Base-by-base conservation (phyloP, 257 asterid genomes). In the Capsicum baccatum region DNA sequence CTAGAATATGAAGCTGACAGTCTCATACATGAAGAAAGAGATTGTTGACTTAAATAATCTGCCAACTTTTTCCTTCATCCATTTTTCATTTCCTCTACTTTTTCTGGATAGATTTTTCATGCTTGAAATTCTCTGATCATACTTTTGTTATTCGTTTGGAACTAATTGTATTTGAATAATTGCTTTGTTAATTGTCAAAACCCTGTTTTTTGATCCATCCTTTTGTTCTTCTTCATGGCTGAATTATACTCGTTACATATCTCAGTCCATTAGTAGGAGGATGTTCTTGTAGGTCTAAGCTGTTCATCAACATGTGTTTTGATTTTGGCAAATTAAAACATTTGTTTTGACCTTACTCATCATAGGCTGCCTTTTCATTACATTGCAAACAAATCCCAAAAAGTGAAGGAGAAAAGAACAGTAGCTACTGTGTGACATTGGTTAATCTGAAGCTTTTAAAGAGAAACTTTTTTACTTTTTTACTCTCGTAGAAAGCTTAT, bases 391-490 rank as follows among this genome's bases (percentile, higher is more conserved):
- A 74, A 6, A 47, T 39, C 44, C 80, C 15, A 17, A 6, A 74
- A 48, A 19, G 50, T 59, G 19, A 7, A 73, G 42, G 37, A 50
- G 60, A 52, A 74, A 74, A 10, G 60, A 74, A 50, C 7, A 74
- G 50, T 3, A 10, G 80, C 17, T 73, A 73, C 80, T n/a, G 56
- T 74, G 42, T 6, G 26, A 3, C 50, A 21, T 74, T 74, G 60
- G n/a, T 59, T 47, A 74, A 21, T 74, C 59, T 73, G 80, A 73
- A 73, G 80, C 60, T 73, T 39, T 67, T 16, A 14, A 67, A 67
- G 50, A 67, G 33, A 64, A 44, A 70, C 79, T 71, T 44, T 71
- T 44, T 26, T 26, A 26, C 17, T 57, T 37, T 71, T 44, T 35
- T 44, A 1, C 42, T 16, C 8, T 10, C 26, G 6, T 71, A 47